Percentiles rank a stretch among this genome's conserved stretches.
Evolutionary conservation across 1,284 basidiomycete species (phyloP).

Genomic region (Amylostereum areolatum): DNA sequence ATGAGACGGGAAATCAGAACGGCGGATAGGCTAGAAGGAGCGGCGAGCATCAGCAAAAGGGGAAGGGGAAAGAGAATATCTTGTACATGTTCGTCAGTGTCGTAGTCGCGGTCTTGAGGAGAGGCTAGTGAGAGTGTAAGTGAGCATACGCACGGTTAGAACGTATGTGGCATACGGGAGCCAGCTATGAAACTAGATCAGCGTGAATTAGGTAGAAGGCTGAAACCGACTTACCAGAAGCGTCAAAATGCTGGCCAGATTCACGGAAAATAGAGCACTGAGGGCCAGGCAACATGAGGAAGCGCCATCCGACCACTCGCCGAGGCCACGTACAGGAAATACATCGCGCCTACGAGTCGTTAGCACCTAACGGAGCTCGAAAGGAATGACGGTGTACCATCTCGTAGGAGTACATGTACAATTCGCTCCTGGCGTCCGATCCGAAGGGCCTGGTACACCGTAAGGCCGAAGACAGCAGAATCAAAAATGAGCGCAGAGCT

Average conservation of each 20-base stretch:
- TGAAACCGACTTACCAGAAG: neutral
- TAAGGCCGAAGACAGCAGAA: neutral
- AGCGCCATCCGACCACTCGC: neutral
- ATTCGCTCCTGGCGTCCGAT: neutral
- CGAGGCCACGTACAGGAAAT: no score
- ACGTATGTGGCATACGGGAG: no score
- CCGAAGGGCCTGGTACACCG: neutral
- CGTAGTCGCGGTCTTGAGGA: neutral
- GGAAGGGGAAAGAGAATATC: neutral
- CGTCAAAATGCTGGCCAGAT: neutral
- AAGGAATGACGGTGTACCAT: neutral
- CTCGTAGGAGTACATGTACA: neutral
- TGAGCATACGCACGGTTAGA: neutral
- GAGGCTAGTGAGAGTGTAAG: neutral
- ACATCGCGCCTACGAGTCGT: no score
- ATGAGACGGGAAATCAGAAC: conserved; percentile 7
- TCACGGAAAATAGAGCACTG: neutral
- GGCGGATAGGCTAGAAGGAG: conserved; percentile 1
- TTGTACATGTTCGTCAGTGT: neutral
- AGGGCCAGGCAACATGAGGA: neutral
- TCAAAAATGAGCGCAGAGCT: neutral
- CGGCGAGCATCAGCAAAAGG: neutral
- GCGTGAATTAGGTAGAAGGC: neutral
- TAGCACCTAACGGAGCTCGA: no score
- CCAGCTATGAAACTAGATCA: neutral